Evolutionary conservation across 2,329 filamentous ascomycete species (phyloP).

Genomic region (Alternaria gaisen): DNA sequence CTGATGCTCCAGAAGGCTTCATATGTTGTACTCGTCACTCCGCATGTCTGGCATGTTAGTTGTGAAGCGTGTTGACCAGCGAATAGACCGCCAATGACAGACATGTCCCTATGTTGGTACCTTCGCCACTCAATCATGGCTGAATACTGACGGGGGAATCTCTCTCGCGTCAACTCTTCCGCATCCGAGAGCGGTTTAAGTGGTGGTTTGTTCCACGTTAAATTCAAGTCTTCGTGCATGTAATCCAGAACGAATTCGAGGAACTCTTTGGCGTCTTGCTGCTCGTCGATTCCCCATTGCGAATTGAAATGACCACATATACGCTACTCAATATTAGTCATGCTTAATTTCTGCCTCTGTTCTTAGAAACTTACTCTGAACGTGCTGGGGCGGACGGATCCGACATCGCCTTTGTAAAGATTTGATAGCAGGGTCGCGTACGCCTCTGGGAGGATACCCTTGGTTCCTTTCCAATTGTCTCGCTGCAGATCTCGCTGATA

Average conservation of each 20-base stretch:
- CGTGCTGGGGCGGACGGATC: constrained; percentile 56
- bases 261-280: constrained; percentile 94
- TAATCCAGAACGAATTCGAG: constrained; percentile 82
- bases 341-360: background rate
- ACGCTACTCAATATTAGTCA: constrained; percentile 48
- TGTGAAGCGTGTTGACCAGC: constrained; percentile 73
- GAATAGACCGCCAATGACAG: constrained; percentile 82
- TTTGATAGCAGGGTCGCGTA: constrained; percentile 69
- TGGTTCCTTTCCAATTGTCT: constrained; percentile 71
- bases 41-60: constrained; percentile 68
- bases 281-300: constrained; percentile 75
- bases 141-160: constrained; percentile 69
- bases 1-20: constrained; percentile 76
- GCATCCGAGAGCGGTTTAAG: constrained; percentile 66
- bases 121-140: constrained; percentile 77
- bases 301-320: constrained; percentile 71
- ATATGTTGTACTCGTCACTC: constrained; percentile 71
- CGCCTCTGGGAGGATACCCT: constrained; percentile 68
- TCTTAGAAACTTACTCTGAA: constrained; percentile 49
- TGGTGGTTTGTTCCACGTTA: constrained; percentile 67
- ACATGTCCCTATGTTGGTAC: constrained; percentile 74
- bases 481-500: constrained; percentile 67
- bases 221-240: constrained; percentile 86
- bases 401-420: constrained; percentile 68
- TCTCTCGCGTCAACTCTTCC: constrained; percentile 69